phyloP scores from a whole-genome alignment of 2,329 filamentous ascomycete species.

The Hypoxylon sp. region DNA sequence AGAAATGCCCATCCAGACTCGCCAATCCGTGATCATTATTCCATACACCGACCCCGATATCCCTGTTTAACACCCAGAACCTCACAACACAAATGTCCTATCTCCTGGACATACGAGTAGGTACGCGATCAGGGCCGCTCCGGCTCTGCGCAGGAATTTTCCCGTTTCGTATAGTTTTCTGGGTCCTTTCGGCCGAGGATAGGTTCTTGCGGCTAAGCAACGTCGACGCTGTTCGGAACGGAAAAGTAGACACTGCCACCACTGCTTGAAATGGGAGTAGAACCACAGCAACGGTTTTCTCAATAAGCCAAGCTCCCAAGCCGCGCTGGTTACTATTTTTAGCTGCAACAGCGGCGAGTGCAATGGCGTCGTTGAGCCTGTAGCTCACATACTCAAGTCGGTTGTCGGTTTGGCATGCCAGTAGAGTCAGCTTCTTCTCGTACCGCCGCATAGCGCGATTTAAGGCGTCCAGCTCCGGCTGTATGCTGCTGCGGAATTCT shows the following conservation, averaged over 20 bases:
- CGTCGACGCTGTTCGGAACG: slow-evolving; percentile 58
- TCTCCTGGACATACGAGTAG: slow-evolving; percentile 48
- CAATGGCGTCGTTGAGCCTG: slow-evolving; percentile 81
- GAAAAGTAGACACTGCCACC: slow-evolving; percentile 60
- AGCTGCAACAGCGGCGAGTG: slow-evolving; percentile 83
- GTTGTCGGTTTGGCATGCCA: slow-evolving; percentile 82
- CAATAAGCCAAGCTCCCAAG: slow-evolving; percentile 57
- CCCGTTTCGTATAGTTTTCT: slow-evolving; percentile 41
- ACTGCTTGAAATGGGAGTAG: slow-evolving; percentile 61
- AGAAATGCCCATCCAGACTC: slow-evolving; percentile 7
- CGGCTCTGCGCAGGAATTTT: slow-evolving; percentile 44
- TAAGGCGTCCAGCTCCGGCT: slow-evolving; percentile 88
- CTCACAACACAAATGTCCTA: slow-evolving; percentile 23
- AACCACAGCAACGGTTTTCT: slow-evolving; percentile 55
- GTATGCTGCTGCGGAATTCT: slow-evolving; percentile 76
- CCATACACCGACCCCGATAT: slow-evolving; percentile 1
- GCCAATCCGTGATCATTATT: slow-evolving; percentile 17
- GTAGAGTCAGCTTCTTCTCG: slow-evolving; percentile 86
- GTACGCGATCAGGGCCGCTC: slow-evolving; percentile 48
- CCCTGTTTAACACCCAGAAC: slow-evolving; percentile 15
- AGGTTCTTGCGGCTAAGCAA: slow-evolving; percentile 54
- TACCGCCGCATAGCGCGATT: slow-evolving; percentile 91
- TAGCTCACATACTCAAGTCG: slow-evolving; percentile 80
- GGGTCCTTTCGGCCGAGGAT: slow-evolving; percentile 51
- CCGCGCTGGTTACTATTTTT: slow-evolving; percentile 61